Evolutionary conservation across 192 early-diverging fungal species (phyloP), one percentile per base, ranked within the genome.

Genomic region (Coemansia sp.): DNA sequence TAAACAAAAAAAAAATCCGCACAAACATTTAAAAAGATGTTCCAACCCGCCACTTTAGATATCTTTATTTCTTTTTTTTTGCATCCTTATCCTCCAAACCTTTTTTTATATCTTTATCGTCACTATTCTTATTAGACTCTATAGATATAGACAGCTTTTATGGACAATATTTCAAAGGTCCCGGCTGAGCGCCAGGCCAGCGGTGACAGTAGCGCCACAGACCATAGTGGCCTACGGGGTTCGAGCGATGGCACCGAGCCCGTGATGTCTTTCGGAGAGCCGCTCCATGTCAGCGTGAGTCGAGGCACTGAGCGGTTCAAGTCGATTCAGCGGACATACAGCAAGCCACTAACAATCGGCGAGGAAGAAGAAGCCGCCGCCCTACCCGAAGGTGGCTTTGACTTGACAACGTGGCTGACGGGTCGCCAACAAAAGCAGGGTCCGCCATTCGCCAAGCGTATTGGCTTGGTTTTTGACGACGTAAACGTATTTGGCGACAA

Each of bases 181-280:
- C 52, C 23, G 3, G 26, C 52, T 55, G 52, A 55, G 11, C 32
- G 55, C 16, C 33, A 16, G 17, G 5, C 30, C 32, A 58, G 55
- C 30, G 55, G 32, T 17, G 55, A 58, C 55, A 58, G 55, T 14
- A 58, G 55, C 55, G 55, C 55, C 55, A 58, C 55, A 35, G 32
- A 58, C 30, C 55, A 58, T 32, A 58, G 28, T 30, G 55, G 55
- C 47, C 5, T 49, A n/a, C 47, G 19, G 10, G 55, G 55, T 7
- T 13, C 14, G 13, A 55, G 52, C 13, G 52, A 55, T 55, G 47
- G 47, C 28, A 53, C 40, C 61, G 78, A 80, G 69, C 62, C 71
- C 16, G 28, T 42, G 10, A 72, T 63, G 49, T 81, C 79, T 9
- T 84, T 84, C 69, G 82, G 82, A 19, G 82, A 84, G 66, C 82